A percentile compares a stretch with the other conserved stretches of the same genome.
These are phyloP conservation scores for Boeremia exigua DNA, from an alignment of 2,329 filamentous ascomycete species.

Conservation along the genomic window DNA sequence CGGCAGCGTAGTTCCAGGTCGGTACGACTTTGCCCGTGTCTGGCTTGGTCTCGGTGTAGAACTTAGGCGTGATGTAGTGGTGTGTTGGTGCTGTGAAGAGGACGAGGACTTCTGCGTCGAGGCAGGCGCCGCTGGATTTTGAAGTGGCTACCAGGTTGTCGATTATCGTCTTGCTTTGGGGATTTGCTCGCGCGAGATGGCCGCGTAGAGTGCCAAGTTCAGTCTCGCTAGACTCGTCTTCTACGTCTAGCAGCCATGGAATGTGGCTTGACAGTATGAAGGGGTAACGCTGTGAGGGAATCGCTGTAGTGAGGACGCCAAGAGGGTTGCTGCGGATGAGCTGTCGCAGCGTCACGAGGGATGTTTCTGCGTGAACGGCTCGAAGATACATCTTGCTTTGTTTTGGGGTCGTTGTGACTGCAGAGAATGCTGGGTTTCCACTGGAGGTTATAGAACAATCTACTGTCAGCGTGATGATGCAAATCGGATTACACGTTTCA, in stretches of 20 bases:
- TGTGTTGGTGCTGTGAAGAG: conserved; percentile 66
- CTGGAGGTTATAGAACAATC: background rate
- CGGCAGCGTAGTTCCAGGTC: conserved; percentile 74
- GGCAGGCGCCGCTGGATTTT: conserved; percentile 7
- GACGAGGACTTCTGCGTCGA: conserved; percentile 63
- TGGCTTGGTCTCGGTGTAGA: conserved; percentile 71
- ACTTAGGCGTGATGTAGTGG: conserved; percentile 69
- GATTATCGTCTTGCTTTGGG: conserved; percentile 67
- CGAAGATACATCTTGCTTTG: conserved; percentile 61
- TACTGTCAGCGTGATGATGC: no score
- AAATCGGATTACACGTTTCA: background rate
- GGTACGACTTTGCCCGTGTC: conserved; percentile 69
- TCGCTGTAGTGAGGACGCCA: conserved; percentile 68
- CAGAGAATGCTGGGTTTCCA: background rate
- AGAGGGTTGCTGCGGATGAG: conserved; percentile 65
- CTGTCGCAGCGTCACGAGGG: conserved; percentile 57
- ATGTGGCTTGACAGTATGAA: conserved; percentile 34
- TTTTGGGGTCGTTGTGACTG: background rate
- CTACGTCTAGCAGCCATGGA: conserved; percentile 47
- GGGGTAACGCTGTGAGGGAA: conserved; percentile 42
- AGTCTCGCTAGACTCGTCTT: conserved; percentile 45
- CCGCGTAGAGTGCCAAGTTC: conserved; percentile 60
- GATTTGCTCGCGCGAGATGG: conserved; percentile 68
- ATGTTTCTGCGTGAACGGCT: conserved; percentile 53
- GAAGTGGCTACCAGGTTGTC: conserved; percentile 52